Evolutionary conservation across 208 protist genomes (phyloP).

Genomic region (Leishmania lainsoni): DNA sequence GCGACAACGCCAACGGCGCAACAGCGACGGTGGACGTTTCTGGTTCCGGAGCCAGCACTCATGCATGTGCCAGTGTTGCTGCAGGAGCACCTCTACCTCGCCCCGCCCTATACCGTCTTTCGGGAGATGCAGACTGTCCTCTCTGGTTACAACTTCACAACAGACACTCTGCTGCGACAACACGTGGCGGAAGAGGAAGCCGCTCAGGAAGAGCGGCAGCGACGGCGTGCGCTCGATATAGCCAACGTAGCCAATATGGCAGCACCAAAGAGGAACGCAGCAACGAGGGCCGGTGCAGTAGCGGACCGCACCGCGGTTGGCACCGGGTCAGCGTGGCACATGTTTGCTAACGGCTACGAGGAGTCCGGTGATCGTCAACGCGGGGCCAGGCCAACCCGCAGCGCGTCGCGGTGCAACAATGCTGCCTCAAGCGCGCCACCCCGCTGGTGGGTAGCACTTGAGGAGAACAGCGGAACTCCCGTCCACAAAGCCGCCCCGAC

Average conservation of each 20-base stretch:
- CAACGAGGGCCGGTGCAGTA: background rate
- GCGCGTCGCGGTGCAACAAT: background rate
- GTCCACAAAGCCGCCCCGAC: background rate
- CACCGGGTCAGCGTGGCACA: background rate
- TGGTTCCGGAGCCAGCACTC: conserved; percentile 46
- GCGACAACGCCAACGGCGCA: background rate
- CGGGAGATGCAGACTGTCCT: conserved; percentile 36
- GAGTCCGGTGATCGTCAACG: background rate
- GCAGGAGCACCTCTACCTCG: conserved; percentile 58
- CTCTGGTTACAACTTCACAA: conserved; percentile 62
- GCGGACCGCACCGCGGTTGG: background rate
- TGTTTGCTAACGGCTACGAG: background rate
- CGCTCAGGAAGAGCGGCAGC: background rate
- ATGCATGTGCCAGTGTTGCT: conserved; percentile 35
- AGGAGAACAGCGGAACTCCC: background rate
- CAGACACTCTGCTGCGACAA: conserved; percentile 40
- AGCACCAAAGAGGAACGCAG: background rate
- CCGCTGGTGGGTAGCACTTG: background rate
- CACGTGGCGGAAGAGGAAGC: conserved; percentile 13
- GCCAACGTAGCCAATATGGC: background rate
- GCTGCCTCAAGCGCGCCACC: background rate
- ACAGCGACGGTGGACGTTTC: conserved; percentile 42
- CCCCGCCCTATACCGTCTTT: conserved; percentile 54
- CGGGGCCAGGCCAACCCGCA: background rate
- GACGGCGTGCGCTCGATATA: background rate